phyloP scores from a whole-genome alignment of 176 grass and related monocot genomes.

The Dendrocalamus sinicus region DNA sequence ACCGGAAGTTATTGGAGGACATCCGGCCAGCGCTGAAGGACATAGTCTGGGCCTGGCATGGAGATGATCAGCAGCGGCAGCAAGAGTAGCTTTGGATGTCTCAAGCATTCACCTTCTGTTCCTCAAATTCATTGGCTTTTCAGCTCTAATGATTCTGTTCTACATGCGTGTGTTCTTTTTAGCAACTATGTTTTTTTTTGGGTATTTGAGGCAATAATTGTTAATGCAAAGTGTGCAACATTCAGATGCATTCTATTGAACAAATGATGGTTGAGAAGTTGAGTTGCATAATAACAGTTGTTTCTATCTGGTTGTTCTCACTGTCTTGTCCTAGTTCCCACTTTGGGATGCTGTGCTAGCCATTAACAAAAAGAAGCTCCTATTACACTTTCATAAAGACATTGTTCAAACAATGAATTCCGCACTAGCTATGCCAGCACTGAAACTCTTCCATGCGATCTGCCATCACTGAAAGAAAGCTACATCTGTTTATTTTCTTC shows the following conservation, averaged over 20 bases:
- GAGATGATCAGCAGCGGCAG: conserved; percentile 50
- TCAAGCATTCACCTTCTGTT: neutral
- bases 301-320: conserved; percentile 10
- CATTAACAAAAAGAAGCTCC: neutral
- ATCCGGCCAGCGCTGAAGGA: conserved; percentile 75
- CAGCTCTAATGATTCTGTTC: conserved; percentile 17
- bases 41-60: conserved; percentile 72
- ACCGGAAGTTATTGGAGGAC: conserved; percentile 60
- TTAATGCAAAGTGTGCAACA: neutral
- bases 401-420: neutral
- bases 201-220: neutral
- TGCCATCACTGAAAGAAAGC: conserved; percentile 21
- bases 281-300: conserved; percentile 10
- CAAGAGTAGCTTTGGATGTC: conserved; percentile 44
- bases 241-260: neutral
- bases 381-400: neutral
- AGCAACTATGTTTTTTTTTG: conserved; percentile 1
- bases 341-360: neutral
- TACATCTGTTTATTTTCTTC: neutral
- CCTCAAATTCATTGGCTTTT: conserved; percentile 1
- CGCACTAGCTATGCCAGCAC: neutral
- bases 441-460: neutral
- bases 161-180: conserved; percentile 1
- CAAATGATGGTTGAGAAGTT: conserved; percentile 3
- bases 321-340: neutral